Evolutionary conservation across 2,329 filamentous ascomycete species (phyloP), one percentile per base, ranked within the genome.

Genomic region (Fusarium annulatum): DNA sequence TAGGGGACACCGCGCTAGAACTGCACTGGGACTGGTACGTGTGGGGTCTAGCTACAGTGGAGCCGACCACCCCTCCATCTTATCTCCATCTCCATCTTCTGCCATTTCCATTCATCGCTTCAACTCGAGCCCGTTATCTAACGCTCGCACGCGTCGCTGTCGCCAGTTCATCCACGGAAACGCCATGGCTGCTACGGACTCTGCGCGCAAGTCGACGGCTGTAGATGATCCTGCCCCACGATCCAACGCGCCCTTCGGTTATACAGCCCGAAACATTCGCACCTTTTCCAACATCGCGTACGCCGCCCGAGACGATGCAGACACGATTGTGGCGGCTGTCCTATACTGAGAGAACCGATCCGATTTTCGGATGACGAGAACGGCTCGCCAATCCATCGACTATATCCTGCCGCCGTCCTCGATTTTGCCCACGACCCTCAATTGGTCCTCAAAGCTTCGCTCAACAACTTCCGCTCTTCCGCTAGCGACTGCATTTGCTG

Each of bases 301-400:
- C 21, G 39, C 21, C 21, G 39, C 39, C 21, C 12, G 5, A n/a
- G 39, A 15, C 39, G 39, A 41, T 41, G 12, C 39, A 41, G 9
- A 15, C 39, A 41, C 39, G 12, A 41, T 9, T 41, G 39, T 8
- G 0, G 8, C 39, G 21, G 1, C 38, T 41, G 38, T 41, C 39
- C 39, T 9, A 15, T 41, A 41, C 21, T 41, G 12, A n/a, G 39
- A 21, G 39, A 41, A 6, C 39, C 7, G 1, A 6, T 41, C 12
- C 9, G 15, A 6, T n/a, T 41, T 0, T 5, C 0, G 2, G 33
- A 15, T 34, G 33, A 34, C 15, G 33, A 34, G 7, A 15, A 15
- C 15, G 14, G 33, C 33, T 34, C 33, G 14, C 15, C 33, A 34
- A 34, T 16, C 33, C 33, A 34, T 1, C 33, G 14, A 16, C 33